Conservation (phyloP, 768 basidiomycete genomes). For the Trametes villosa region DNA sequence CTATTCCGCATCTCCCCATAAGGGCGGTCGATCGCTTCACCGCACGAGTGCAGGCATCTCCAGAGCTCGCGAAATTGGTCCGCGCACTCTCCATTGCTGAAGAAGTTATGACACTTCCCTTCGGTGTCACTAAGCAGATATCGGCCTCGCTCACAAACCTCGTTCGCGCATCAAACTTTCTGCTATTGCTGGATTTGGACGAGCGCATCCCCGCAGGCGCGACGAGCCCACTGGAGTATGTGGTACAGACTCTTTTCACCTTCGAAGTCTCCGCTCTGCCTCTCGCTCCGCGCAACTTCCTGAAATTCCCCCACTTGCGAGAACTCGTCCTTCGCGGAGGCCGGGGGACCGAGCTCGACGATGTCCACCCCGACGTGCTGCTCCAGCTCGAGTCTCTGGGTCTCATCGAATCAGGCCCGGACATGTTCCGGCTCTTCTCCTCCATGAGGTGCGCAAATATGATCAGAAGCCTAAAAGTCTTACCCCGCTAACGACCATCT, state of each 20-base stretch:
- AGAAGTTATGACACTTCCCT: no score
- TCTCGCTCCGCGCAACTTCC: background rate
- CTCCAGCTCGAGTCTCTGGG: background rate
- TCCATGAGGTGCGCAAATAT: slow-evolving; percentile 7
- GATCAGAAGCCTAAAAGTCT: no score
- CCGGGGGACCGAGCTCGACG: background rate
- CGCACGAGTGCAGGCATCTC: background rate
- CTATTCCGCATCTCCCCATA: background rate
- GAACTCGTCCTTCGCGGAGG: background rate
- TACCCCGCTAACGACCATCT: no score
- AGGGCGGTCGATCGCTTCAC: background rate
- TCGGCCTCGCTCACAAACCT: no score
- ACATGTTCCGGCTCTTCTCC: background rate
- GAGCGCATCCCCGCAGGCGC: no score
- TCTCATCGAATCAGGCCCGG: background rate
- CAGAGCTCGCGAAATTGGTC: background rate
- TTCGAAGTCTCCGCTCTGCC: no score
- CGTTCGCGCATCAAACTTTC: no score
- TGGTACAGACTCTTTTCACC: no score
- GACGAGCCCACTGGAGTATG: no score
- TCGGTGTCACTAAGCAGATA: no score
- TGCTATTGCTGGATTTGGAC: no score
- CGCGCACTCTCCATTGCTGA: no score
- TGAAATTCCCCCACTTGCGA: background rate
- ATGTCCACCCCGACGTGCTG: background rate